Percentiles rank a stretch among this genome's conserved stretches.
Evolutionary conservation across 2,329 filamentous ascomycete genomes (phyloP).

Genomic region (Paraphoma chrysanthemicola): DNA sequence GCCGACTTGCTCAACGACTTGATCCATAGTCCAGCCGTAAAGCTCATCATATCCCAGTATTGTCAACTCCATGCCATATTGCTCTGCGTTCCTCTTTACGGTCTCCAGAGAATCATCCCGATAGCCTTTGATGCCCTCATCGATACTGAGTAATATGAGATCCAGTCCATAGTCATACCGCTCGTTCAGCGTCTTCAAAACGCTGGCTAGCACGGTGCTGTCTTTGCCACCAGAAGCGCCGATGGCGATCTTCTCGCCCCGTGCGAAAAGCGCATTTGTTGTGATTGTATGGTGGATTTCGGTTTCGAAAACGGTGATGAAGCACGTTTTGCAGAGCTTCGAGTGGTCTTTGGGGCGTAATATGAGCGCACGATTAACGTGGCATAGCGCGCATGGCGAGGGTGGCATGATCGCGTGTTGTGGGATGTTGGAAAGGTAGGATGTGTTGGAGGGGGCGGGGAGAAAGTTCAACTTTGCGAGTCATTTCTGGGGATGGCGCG

Average conservation of each 20-base stretch:
- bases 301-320: slow-evolving; percentile 84
- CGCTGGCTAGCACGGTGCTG: slow-evolving; percentile 92
- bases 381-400: slow-evolving; percentile 76
- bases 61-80: slow-evolving; percentile 90
- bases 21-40: slow-evolving; percentile 99
- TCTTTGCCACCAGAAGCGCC: slow-evolving; percentile 97
- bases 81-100: slow-evolving; percentile 88
- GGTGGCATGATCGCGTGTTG: slow-evolving; percentile 70
- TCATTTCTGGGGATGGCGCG: not conserved
- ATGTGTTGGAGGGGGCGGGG: slow-evolving; percentile 1
- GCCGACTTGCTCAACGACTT: slow-evolving; percentile 93
- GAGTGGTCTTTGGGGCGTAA: slow-evolving; percentile 94
- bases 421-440: slow-evolving; percentile 3
- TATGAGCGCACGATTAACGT: slow-evolving; percentile 80
- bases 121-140: slow-evolving; percentile 97
- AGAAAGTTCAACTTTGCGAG: not conserved
- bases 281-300: slow-evolving; percentile 94
- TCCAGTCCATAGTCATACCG: slow-evolving; percentile 86
- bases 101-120: slow-evolving; percentile 95
- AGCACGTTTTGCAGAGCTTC: slow-evolving; percentile 90
- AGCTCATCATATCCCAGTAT: slow-evolving; percentile 93
- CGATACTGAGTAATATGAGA: slow-evolving; percentile 86
- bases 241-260: slow-evolving; percentile 88
- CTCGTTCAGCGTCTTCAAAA: slow-evolving; percentile 93
- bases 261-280: slow-evolving; percentile 78